Conservation (phyloP, 192 early-diverging fungal species). For the Podila minutissima region DNA sequence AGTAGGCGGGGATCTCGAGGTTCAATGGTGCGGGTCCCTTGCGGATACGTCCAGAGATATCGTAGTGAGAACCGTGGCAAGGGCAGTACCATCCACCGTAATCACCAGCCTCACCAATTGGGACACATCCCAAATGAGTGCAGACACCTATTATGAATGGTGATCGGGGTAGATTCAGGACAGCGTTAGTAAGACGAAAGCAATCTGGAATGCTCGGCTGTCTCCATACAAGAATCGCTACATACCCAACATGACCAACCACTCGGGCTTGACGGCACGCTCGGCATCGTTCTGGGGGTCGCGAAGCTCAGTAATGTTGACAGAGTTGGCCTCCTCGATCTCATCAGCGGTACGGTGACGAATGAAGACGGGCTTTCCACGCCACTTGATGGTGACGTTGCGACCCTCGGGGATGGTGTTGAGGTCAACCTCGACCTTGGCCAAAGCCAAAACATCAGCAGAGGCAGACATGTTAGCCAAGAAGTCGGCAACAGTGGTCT, state of each 20-base stretch:
- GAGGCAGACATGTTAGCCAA: conserved; percentile 92
- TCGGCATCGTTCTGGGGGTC: conserved; percentile 94
- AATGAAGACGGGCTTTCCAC: conserved; percentile 98
- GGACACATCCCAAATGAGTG: conserved; percentile 94
- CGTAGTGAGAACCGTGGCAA: conserved; percentile 99
- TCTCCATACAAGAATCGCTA: conserved; percentile 46
- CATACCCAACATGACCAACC: conserved; percentile 95
- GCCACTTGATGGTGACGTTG: conserved; percentile 98
- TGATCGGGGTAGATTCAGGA: neutral
- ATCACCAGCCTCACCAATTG: conserved; percentile 97
- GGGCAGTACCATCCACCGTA: conserved; percentile 99
- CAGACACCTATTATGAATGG: conserved; percentile 58
- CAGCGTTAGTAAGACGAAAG: neutral
- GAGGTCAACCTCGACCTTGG: conserved; percentile 97
- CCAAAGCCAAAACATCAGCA: conserved; percentile 97
- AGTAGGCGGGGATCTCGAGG: conserved; percentile 92
- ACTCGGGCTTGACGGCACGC: conserved; percentile 90
- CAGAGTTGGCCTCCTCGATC: conserved; percentile 90
- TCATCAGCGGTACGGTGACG: conserved; percentile 95
- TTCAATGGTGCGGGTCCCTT: conserved; percentile 99
- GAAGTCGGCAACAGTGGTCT: conserved; percentile 88
- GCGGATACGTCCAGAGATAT: conserved; percentile 97
- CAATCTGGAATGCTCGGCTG: conserved; percentile 76
- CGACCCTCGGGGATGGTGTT: conserved; percentile 94
- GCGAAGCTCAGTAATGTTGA: conserved; percentile 82